These are phyloP conservation scores for Aspergillus awamori DNA, from an alignment of 2,329 filamentous ascomycete genomes.

Conservation along the genomic window DNA sequence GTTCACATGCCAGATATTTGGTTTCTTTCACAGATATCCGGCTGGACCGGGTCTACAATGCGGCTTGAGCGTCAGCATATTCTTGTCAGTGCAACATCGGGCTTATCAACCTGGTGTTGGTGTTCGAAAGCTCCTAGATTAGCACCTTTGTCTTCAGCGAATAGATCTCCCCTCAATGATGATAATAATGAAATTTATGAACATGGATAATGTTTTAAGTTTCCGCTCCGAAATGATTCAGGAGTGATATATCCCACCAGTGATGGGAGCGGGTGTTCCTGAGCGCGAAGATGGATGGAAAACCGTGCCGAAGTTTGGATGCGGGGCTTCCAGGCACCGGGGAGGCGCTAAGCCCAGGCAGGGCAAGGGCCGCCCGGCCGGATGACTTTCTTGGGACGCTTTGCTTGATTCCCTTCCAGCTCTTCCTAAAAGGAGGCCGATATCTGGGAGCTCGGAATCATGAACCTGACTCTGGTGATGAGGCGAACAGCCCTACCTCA, in stretches of 20 bases:
- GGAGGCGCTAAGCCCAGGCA: not conserved
- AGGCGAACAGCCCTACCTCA: not conserved
- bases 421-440: not conserved
- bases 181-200: not conserved
- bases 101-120: not conserved
- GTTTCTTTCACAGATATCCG: not conserved
- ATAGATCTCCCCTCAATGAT: not conserved
- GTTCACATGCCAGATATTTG: not conserved
- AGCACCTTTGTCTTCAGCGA: not conserved
- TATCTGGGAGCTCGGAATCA: not conserved
- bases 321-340: constrained; percentile 12
- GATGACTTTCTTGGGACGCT: not conserved
- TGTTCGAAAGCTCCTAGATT: not conserved
- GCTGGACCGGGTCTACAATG: constrained; percentile 3
- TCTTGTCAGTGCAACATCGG: not conserved
- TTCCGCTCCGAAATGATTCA: not conserved
- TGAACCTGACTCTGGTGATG: too few relatives aligned
- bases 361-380: constrained; percentile 3
- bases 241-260: not conserved
- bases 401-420: not conserved
- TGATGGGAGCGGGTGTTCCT: not conserved
- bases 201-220: not conserved
- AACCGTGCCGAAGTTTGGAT: constrained; percentile 7
- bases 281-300: not conserved
- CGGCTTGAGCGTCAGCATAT: not conserved